phyloP scores from a whole-genome alignment of 2,329 filamentous ascomycete species.

The Paraphaeosphaeria minitans region DNA sequence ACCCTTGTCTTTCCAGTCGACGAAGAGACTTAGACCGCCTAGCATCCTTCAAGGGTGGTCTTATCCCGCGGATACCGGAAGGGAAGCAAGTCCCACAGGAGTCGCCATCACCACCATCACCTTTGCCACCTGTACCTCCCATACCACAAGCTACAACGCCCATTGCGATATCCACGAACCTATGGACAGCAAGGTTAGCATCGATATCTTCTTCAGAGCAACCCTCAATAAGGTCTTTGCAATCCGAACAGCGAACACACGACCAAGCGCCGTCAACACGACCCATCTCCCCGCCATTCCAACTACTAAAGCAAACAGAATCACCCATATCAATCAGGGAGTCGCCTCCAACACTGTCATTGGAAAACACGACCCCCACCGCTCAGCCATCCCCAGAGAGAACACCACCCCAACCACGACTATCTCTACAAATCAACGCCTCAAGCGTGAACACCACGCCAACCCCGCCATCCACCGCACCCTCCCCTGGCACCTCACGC shows the following conservation, averaged over 20 bases:
- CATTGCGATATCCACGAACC: background rate
- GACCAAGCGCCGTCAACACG: background rate
- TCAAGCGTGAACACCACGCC: background rate
- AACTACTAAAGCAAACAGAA: background rate
- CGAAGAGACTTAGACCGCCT: conserved; percentile 15
- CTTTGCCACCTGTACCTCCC: background rate
- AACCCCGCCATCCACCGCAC: background rate
- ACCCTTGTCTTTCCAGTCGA: conserved; percentile 6
- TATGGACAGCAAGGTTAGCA: background rate
- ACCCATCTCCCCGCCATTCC: background rate
- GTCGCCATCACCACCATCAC: background rate
- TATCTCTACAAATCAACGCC: background rate
- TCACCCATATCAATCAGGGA: background rate
- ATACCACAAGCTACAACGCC: background rate
- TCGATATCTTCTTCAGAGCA: background rate
- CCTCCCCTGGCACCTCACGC: no score
- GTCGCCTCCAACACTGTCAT: background rate
- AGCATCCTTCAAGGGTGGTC: conserved; percentile 22
- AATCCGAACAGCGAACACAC: background rate
- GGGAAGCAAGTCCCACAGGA: conserved; percentile 11
- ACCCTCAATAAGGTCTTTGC: background rate
- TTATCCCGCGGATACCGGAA: conserved; percentile 23
- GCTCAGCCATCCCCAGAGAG: background rate
- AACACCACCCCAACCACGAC: background rate
- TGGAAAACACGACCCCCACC: background rate